phyloP scores from a whole-genome alignment of 1,284 basidiomycete genomes.

The Coniophora puteana region DNA sequence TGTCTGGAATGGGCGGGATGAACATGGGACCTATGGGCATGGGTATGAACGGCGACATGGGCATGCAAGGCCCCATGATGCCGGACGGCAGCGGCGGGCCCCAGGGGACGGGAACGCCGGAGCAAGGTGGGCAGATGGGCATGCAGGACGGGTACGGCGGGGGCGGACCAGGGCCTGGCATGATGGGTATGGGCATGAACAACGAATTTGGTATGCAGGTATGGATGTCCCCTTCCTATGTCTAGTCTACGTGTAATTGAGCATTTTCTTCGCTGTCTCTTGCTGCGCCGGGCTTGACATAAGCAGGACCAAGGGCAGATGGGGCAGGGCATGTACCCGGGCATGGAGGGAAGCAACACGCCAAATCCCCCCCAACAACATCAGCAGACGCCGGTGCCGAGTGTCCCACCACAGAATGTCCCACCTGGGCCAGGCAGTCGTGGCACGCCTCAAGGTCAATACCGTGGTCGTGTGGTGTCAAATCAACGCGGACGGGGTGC shows the following conservation, averaged over 20 bases:
- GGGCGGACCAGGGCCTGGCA: constrained; percentile 38
- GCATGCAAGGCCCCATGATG: constrained; percentile 37
- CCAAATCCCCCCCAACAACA: constrained; percentile 30
- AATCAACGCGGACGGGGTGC: constrained; percentile 38
- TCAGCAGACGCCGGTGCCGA: constrained; percentile 28
- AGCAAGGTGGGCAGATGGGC: constrained; percentile 38
- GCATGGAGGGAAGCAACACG: constrained; percentile 43
- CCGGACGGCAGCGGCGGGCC: constrained; percentile 34
- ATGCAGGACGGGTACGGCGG: constrained; percentile 45
- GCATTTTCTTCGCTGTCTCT: constrained; percentile 27
- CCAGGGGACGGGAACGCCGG: constrained; percentile 34
- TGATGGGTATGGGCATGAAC: constrained; percentile 52
- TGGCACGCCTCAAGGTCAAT: constrained; percentile 45
- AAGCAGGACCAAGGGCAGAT: constrained; percentile 38
- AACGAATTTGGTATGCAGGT: constrained; percentile 63
- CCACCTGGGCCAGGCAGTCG: constrained; percentile 37
- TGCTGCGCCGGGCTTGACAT: no score
- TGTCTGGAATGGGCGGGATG: constrained; percentile 51
- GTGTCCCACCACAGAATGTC: constrained; percentile 26
- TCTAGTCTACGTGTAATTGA: constrained; percentile 36
- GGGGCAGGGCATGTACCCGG: constrained; percentile 54
- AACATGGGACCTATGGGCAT: constrained; percentile 48
- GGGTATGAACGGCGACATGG: constrained; percentile 47
- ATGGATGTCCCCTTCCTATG: constrained; percentile 31
- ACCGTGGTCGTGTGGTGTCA: constrained; percentile 52